Percentiles rank a stretch among this genome's conserved stretches.
Conservation (phyloP, 768 basidiomycete species). For the Leccinellum albellum region DNA sequence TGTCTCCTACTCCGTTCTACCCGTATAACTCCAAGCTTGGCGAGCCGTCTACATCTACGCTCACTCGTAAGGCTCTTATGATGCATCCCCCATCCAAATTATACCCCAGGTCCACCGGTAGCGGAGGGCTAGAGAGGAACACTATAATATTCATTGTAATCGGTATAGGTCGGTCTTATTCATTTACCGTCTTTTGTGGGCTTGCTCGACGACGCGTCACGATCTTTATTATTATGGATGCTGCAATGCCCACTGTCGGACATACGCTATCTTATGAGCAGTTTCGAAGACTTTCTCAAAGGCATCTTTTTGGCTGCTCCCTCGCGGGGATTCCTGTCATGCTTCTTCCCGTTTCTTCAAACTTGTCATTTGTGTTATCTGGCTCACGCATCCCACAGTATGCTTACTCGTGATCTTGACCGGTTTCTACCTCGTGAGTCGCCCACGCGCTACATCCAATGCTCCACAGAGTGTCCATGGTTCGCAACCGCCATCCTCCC, state of each 20-base stretch:
- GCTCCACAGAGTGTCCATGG: background rate
- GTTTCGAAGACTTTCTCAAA: background rate
- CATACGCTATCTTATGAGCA: background rate
- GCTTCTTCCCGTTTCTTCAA: background rate
- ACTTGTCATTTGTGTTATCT: background rate
- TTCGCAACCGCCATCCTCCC: background rate
- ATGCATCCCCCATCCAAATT: constrained; percentile 5
- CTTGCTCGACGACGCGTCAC: background rate
- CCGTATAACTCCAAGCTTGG: background rate
- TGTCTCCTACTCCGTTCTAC: constrained; percentile 11
- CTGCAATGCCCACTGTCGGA: background rate
- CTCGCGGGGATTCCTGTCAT: background rate
- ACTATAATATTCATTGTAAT: constrained; percentile 24
- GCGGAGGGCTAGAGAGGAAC: constrained; percentile 4
- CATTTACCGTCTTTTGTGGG: background rate
- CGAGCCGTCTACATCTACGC: background rate
- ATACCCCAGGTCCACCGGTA: constrained; percentile 10
- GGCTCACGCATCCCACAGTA: constrained; percentile 18
- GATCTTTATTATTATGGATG: background rate
- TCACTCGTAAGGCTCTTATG: background rate
- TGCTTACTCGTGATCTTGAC: constrained; percentile 22
- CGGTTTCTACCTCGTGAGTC: constrained; percentile 28
- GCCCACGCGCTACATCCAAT: constrained; percentile 3
- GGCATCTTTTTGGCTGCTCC: background rate
- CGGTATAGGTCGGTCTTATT: constrained; percentile 24